Base-by-base conservation (phyloP, 441 rosid genomes). In the Cnidoscolus chayamansa region DNA sequence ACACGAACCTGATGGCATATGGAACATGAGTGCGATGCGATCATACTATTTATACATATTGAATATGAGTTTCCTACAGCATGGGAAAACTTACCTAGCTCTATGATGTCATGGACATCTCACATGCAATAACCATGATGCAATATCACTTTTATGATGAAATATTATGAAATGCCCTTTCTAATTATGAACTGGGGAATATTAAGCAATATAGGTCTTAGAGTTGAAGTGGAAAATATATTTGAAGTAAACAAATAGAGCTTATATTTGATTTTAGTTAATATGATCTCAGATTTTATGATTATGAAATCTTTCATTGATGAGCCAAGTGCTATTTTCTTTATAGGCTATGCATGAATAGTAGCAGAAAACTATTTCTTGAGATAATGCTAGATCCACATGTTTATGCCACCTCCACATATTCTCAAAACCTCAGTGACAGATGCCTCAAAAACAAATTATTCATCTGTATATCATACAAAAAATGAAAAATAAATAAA, bases 51-150 rank as follows among this genome's bases (percentile, higher is more conserved):
- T 30, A 9, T 5, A 19, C 1, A 25, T 32, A 30, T 1, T 49
- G 48, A 13, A 63, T 12, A 35, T 10, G 68, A 71, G 15, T 31
- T 59, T 25, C 19, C 45, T 43, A 58, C 12, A 17, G 58, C n/a
- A 76, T 37, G 56, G 45, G 11, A 15, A 72, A 56, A 51, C 17
- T 37, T 56, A 47, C 35, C 55, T 77, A 35, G 40, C 40, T 35
- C 16, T 63, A 58, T 30, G 68, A 35, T 54, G 50, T 53, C 56
- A 70, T 61, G 67, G 77, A 70, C 77, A 69, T 17, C 79, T 76
- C 70, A 68, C 77, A 68, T 72, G 69, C 16, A 37, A 11, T 35
- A 63, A 63, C 66, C 50, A 74, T 65, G 43, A 73, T 63, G 67
- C 71, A 58, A 37, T 48, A 61, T 50, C 37, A 48, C 47, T 67